phyloP scores from a whole-genome alignment of 1,284 basidiomycete species.

The Salmacisia buchloeana region DNA sequence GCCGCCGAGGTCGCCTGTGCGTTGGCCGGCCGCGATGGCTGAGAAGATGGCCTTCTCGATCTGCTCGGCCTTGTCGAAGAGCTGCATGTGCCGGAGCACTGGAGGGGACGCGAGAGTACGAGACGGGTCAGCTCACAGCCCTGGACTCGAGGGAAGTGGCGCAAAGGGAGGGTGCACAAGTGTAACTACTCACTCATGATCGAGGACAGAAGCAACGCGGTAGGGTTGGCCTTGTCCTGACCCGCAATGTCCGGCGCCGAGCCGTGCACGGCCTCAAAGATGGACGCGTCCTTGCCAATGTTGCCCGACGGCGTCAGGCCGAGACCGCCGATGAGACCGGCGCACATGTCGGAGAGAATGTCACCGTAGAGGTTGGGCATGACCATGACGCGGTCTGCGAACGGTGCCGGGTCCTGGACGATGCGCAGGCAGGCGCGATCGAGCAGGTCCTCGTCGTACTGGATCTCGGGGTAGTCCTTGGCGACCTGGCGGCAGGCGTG shows the following conservation, averaged over 20 bases:
- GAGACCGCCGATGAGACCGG: constrained; percentile 94
- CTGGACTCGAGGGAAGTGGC: neutral
- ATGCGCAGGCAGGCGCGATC: constrained; percentile 88
- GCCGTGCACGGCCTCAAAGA: constrained; percentile 99
- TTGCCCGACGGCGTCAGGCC: constrained; percentile 97
- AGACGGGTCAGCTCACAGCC: neutral
- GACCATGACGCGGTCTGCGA: constrained; percentile 96
- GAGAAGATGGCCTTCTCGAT: constrained; percentile 75
- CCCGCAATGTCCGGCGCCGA: constrained; percentile 58
- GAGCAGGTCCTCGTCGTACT: constrained; percentile 93
- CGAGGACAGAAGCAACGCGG: constrained; percentile 85
- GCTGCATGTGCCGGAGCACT: constrained; percentile 78
- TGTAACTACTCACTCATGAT: constrained; percentile 69
- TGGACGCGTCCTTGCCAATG: constrained; percentile 95
- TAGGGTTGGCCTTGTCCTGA: constrained; percentile 88
- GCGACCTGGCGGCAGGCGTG: constrained; percentile 94
- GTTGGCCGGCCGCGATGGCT: constrained; percentile 41
- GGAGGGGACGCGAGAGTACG: neutral
- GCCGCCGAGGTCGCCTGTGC: constrained; percentile 44
- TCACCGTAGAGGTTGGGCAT: constrained; percentile 99
- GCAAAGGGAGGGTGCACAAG: constrained; percentile 4
- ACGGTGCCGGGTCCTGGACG: constrained; percentile 81
- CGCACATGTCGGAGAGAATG: constrained; percentile 98
- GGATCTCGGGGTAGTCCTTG: constrained; percentile 87
- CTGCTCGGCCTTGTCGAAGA: constrained; percentile 75